Conservation (phyloP, 2,329 filamentous ascomycete genomes). For the Bipolaris zeicola region DNA sequence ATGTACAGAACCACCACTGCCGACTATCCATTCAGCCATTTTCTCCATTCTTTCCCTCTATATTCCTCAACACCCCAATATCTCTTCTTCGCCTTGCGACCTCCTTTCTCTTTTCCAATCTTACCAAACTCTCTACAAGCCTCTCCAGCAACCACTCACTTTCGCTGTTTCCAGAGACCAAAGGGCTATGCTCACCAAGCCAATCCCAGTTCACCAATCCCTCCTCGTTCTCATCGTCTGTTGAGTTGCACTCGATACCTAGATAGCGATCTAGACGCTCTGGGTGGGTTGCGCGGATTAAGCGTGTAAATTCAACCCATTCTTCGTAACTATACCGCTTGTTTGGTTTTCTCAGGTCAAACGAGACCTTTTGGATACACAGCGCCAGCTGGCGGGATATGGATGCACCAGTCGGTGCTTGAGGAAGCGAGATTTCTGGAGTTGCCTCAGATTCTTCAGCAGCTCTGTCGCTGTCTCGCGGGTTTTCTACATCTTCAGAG, state of each 20-base stretch:
- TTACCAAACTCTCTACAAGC: slow-evolving; percentile 66
- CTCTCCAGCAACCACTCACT: slow-evolving; percentile 70
- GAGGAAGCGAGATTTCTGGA: not conserved
- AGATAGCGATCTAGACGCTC: slow-evolving; percentile 20
- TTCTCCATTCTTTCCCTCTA: slow-evolving; percentile 1
- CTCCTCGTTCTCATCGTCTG: slow-evolving; percentile 64
- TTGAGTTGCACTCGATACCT: slow-evolving; percentile 10
- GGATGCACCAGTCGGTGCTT: slow-evolving; percentile 51
- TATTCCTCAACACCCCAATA: slow-evolving; percentile 3
- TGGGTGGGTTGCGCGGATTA: slow-evolving; percentile 65
- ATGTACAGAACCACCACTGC: not conserved
- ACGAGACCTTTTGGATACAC: slow-evolving; percentile 70
- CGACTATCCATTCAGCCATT: not conserved
- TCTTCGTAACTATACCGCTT: slow-evolving; percentile 79
- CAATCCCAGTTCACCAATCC: slow-evolving; percentile 72
- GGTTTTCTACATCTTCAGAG: slow-evolving; percentile 10
- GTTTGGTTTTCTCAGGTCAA: slow-evolving; percentile 64
- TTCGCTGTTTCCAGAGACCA: slow-evolving; percentile 67
- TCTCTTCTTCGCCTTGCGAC: slow-evolving; percentile 1
- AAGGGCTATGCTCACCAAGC: slow-evolving; percentile 71
- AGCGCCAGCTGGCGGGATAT: slow-evolving; percentile 67
- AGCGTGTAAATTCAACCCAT: slow-evolving; percentile 81
- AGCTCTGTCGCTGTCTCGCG: slow-evolving; percentile 13
- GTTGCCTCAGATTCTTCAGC: slow-evolving; percentile 20
- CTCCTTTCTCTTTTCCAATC: slow-evolving; percentile 38